phyloP scores from a whole-genome alignment of 257 asterid species.

The Gentiana macrophylla region DNA sequence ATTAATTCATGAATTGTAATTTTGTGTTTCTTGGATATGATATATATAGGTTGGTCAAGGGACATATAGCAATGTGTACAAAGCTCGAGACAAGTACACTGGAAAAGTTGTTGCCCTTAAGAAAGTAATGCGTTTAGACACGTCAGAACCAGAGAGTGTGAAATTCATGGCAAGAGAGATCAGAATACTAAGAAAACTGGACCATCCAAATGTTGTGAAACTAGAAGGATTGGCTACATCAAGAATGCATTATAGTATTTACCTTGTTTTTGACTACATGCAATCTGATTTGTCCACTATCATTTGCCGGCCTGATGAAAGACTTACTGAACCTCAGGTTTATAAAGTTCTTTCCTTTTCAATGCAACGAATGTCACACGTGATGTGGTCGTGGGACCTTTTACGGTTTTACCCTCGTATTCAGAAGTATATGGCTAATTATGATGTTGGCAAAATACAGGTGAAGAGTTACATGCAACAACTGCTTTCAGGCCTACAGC shows the following conservation, averaged over 20 bases:
- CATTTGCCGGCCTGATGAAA: conserved; percentile 41
- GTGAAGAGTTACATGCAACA: conserved; percentile 70
- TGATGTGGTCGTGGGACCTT: too few relatives aligned
- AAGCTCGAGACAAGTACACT: conserved; percentile 54
- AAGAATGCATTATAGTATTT: conserved; percentile 82
- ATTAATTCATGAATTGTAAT: too few relatives aligned
- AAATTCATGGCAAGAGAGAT: conserved; percentile 91
- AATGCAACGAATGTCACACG: too few relatives aligned
- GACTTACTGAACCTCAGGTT: conserved; percentile 77
- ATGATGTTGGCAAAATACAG: conserved; percentile 21
- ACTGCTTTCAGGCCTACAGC: conserved; percentile 61
- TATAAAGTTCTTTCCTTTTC: neutral
- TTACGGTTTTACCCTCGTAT: too few relatives aligned
- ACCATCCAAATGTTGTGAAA: conserved; percentile 73
- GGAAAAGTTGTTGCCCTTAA: conserved; percentile 67
- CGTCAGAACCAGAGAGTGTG: conserved; percentile 75
- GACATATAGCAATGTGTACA: conserved; percentile 76
- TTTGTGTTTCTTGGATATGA: conserved; percentile 6
- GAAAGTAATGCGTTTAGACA: conserved; percentile 76
- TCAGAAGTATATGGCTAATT: neutral
- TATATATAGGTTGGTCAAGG: conserved; percentile 45
- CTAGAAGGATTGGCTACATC: conserved; percentile 84
- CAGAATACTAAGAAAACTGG: conserved; percentile 44
- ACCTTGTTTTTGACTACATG: conserved; percentile 66
- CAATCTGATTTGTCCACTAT: conserved; percentile 52